Evolutionary conservation across 2,329 filamentous ascomycete genomes (phyloP), one percentile per base, ranked within the genome.

Genomic region (Clarireedia paspali): DNA sequence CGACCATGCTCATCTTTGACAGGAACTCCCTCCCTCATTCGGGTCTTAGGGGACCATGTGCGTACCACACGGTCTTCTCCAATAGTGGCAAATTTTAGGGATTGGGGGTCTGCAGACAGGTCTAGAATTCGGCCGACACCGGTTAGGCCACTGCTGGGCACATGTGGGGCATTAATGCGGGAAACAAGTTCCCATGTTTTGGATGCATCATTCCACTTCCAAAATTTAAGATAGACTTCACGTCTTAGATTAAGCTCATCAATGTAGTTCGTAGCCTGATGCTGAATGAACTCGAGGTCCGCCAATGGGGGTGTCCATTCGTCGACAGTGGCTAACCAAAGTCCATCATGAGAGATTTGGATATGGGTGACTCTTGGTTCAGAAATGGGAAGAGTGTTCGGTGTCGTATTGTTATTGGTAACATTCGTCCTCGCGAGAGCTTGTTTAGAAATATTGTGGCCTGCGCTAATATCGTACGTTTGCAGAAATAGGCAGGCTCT

Each of bases 261-360:
- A 62, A 72, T 74, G 59, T 66, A 71, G 52, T 70, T 67, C n/a
- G 68, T 71, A 42, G 70, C 72, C 20, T 75, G 67, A 59, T 79
- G 73, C 52, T 75, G 74, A 7, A 88, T 70, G 55, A 79, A 78
- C 40, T 81, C 78, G 14, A 88, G 72, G 66, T 96, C 91, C 58
- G 80, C 75, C 12, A 75, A 73, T 9, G 88, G 83, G 1, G 91
- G 91, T 51, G 80, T 79, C 94, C 94, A 99, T 66, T 91, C 88
- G 68, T 99, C 94, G 1, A 95, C 81, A 1, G 90, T 96, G 4
- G 88, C 91, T 56, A 99, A 79, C 91, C 92, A 97, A 62, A 83
- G 79, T 17, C 92, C 92, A 67, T 97, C 87, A 50, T 80, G 75
- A 45, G 88, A 92, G 63, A 94, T 83, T 45, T 85, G 81, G 50